These are phyloP conservation scores for Xerocomellus dryophilus DNA, from an alignment of 768 basidiomycete species.

Conservation along the genomic window DNA sequence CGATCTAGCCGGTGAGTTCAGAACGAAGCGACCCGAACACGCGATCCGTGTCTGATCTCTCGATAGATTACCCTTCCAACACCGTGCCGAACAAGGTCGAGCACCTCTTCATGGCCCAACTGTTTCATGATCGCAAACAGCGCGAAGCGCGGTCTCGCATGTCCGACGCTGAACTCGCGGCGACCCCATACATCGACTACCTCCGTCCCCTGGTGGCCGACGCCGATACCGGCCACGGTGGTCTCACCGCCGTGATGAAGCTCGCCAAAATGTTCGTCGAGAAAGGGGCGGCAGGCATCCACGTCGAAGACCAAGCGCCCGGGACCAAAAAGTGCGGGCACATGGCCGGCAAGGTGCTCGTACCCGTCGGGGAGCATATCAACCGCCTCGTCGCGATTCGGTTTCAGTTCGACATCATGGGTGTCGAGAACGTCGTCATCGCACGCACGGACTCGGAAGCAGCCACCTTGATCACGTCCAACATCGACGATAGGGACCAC, in stretches of 20 bases:
- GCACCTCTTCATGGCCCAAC: slow-evolving; percentile 95
- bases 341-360: slow-evolving; percentile 95
- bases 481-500: slow-evolving; percentile 97
- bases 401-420: slow-evolving; percentile 97
- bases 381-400: slow-evolving; percentile 97
- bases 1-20: slow-evolving; percentile 82
- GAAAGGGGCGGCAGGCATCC: slow-evolving; percentile 96
- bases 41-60: background rate
- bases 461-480: slow-evolving; percentile 93
- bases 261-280: slow-evolving; percentile 98
- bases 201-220: slow-evolving; percentile 94
- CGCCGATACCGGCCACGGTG: slow-evolving; percentile 97
- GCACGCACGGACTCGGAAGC: slow-evolving; percentile 97
- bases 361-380: slow-evolving; percentile 96
- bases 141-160: slow-evolving; percentile 71
- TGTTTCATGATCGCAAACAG: slow-evolving; percentile 99
- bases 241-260: slow-evolving; percentile 98
- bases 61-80: slow-evolving; percentile 91
- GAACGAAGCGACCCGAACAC: background rate
- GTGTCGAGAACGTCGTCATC: slow-evolving; percentile 90
- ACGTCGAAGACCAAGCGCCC: slow-evolving; percentile 96
- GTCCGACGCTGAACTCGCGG: slow-evolving; percentile 66
- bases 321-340: slow-evolving; percentile 96
- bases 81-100: slow-evolving; percentile 99
- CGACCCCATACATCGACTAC: slow-evolving; percentile 78